Evolutionary conservation across 2,329 filamentous ascomycete species (phyloP), one percentile per base, ranked within the genome.

Genomic region (Claviceps sp.): DNA sequence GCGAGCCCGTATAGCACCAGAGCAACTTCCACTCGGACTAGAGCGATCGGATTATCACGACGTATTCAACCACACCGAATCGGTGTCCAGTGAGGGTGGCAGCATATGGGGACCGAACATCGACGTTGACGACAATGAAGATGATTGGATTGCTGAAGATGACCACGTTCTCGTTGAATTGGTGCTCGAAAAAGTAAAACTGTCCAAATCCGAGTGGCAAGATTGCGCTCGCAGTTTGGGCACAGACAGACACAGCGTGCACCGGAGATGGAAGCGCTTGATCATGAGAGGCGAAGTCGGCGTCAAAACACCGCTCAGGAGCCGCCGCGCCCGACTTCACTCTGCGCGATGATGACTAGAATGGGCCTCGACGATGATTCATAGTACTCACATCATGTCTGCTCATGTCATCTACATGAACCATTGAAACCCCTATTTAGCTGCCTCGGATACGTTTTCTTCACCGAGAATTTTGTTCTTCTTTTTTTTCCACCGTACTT

Each of bases 111-210:
- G 68, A 50, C 67, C 66, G 1, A 69, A 71, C 40, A 64, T 73
- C 16, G 70, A 73, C 37, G 59, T 67, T 30, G 73, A 73, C 50
- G 67, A 64, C 2, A 73, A 75, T 54, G 72, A 69, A 51, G 68
- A 71, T 53, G 66, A 68, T 41, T 85, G 82, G 82, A 81, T 73
- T 54, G 70, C 71, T 2, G 81, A 84, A 56, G 80, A 85, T 55
- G 81, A 85, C 62, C 72, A 79, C 53, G 71, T 82, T 53, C 70
- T 85, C 2, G 78, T 85, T n/a, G 80, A 84, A 65, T 72, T 85
- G 17, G 79, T 85, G 41, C 70, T 85, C 5, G 80, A 82, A 62
- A 84, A 84, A 68, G 71, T 85, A 52, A 77, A 77, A 65, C 71
- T 85, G 22, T 76, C 75, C 58, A 82, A 80, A 65, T 72, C 74